These are phyloP conservation scores for Penicillium hordei DNA, from an alignment of 2,329 filamentous ascomycete genomes.

Conservation along the genomic window DNA sequence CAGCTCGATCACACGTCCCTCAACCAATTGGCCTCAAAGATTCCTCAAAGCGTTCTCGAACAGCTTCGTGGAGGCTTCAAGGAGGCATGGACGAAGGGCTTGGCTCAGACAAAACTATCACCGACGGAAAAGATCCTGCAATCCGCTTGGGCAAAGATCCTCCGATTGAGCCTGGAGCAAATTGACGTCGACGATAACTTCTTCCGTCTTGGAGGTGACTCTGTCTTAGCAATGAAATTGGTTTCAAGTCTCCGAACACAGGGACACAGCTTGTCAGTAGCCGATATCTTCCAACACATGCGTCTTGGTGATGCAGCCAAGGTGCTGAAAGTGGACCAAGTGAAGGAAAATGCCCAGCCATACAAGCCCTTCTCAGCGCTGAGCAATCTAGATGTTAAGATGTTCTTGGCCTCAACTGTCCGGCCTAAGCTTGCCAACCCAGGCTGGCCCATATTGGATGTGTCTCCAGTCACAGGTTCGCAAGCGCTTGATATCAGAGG, in stretches of 20 bases:
- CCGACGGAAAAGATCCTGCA: constrained; percentile 37
- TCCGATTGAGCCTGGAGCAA: constrained; percentile 33
- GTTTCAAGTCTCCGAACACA: constrained; percentile 48
- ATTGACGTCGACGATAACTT: constrained; percentile 60
- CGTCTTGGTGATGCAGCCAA: constrained; percentile 55
- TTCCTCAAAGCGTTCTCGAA: constrained; percentile 18
- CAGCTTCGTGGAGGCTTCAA: constrained; percentile 22
- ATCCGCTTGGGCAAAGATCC: constrained; percentile 33
- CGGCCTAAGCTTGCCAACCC: constrained; percentile 50
- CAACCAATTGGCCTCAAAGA: constrained; percentile 31
- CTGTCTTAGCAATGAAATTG: constrained; percentile 59
- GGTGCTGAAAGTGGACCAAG: constrained; percentile 44
- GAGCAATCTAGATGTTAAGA: constrained; percentile 32
- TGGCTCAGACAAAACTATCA: constrained; percentile 34
- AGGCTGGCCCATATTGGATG: constrained; percentile 53
- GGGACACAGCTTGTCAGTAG: constrained; percentile 48
- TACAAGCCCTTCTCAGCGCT: constrained; percentile 56
- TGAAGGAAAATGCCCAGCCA: constrained; percentile 21
- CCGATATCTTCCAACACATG: constrained; percentile 51
- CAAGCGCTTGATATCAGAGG: constrained; percentile 61
- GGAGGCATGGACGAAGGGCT: constrained; percentile 36
- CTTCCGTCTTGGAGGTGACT: constrained; percentile 62
- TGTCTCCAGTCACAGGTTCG: constrained; percentile 58
- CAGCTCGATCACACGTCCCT: constrained; percentile 35
- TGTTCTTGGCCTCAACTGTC: constrained; percentile 49